Percentiles rank a stretch among this genome's conserved stretches.
Conservation (phyloP, 1,284 basidiomycete species). For the Ganoderma meredithae region DNA sequence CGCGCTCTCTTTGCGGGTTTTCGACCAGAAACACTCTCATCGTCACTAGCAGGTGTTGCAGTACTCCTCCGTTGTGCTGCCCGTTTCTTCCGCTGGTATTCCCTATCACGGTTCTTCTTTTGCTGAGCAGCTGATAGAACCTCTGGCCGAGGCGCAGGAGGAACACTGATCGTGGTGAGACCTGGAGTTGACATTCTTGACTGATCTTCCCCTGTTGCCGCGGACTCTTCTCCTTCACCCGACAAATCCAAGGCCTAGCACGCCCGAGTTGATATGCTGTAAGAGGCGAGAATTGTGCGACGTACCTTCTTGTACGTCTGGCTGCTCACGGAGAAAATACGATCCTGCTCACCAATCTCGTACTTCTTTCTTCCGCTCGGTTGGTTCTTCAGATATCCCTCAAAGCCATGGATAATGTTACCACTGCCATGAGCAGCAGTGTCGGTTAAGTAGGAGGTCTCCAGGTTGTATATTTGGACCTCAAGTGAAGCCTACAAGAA, state of each 20-base stretch:
- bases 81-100: conserved; percentile 78
- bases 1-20: conserved; percentile 68
- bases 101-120: conserved; percentile 76
- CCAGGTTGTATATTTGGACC: conserved; percentile 76
- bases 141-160: conserved; percentile 69
- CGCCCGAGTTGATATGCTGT: not conserved
- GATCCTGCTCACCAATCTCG: conserved; percentile 77
- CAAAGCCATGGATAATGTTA: conserved; percentile 85
- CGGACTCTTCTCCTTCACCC: conserved; percentile 75
- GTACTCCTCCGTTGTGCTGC: conserved; percentile 61
- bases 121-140: conserved; percentile 73
- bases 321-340: conserved; percentile 83
- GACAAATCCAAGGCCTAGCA: conserved; percentile 73
- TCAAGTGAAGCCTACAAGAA: conserved; percentile 70
- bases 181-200: conserved; percentile 63
- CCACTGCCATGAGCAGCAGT: conserved; percentile 77
- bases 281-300: not conserved
- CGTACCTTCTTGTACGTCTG: conserved; percentile 73
- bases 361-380: conserved; percentile 69
- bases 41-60: conserved; percentile 67
- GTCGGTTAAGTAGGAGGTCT: conserved; percentile 76
- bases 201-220: conserved; percentile 62
- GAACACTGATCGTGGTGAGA: conserved; percentile 74
- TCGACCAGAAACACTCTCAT: conserved; percentile 65
- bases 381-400: conserved; percentile 82